Conservation (phyloP, 2,329 filamentous ascomycete species). For the Fusarium pseudocircinatum region DNA sequence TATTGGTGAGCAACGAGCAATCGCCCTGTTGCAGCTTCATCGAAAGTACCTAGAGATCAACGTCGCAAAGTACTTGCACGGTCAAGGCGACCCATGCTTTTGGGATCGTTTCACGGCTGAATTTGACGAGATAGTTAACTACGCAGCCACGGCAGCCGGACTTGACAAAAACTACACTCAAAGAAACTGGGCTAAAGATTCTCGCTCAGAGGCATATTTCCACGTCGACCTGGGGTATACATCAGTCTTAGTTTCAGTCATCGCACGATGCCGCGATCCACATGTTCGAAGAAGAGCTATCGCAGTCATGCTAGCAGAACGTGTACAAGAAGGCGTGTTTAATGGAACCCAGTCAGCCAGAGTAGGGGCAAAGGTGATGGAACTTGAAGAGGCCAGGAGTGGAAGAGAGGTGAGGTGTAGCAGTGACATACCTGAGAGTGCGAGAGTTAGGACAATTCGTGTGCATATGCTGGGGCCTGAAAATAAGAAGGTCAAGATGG, state of each 20-base stretch:
- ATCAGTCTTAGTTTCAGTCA: conserved; percentile 4
- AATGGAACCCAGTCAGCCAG: conserved; percentile 7
- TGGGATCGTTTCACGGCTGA: conserved; percentile 16
- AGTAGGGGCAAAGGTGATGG: conserved; percentile 15
- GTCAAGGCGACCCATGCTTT: conserved; percentile 23
- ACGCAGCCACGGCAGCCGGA: neutral
- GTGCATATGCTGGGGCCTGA: neutral
- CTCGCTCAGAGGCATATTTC: neutral
- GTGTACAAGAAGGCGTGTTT: conserved; percentile 16
- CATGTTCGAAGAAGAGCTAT: conserved; percentile 7
- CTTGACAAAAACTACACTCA: neutral
- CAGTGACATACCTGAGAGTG: neutral
- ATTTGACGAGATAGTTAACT: conserved; percentile 4
- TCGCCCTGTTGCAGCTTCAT: conserved; percentile 20
- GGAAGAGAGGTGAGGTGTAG: neutral
- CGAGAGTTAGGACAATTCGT: conserved; percentile 9
- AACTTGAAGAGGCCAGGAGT: conserved; percentile 17
- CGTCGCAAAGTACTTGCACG: conserved; percentile 5
- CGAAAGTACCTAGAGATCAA: conserved; percentile 17
- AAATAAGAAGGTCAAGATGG: neutral
- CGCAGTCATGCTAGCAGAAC: conserved; percentile 12
- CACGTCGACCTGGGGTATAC: conserved; percentile 24
- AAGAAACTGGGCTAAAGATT: neutral
- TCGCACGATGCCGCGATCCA: conserved; percentile 23
- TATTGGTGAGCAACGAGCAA: neutral